phyloP scores from a whole-genome alignment of 192 early-diverging fungal species.

The Coemansia sp. region DNA sequence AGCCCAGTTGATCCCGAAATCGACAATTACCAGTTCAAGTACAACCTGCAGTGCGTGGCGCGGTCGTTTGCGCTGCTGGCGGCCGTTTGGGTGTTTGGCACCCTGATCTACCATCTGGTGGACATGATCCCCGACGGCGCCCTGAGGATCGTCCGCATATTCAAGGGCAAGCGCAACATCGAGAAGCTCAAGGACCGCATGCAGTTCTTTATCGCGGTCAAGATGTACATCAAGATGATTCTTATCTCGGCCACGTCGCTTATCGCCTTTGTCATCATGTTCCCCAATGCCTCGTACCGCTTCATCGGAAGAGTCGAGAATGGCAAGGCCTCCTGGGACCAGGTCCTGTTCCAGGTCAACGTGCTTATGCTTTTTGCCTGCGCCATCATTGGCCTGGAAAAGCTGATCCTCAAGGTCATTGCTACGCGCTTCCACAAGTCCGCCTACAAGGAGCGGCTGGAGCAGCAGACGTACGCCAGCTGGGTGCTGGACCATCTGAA shows the following conservation, averaged over 20 bases:
- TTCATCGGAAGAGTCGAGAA: conserved; percentile 44
- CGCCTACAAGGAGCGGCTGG: conserved; percentile 64
- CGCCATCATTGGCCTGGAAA: conserved; percentile 57
- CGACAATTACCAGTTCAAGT: conserved; percentile 23
- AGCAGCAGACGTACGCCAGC: conserved; percentile 57
- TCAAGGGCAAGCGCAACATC: conserved; percentile 40
- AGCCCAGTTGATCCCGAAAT: conserved; percentile 4
- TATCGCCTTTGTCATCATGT: conserved; percentile 55
- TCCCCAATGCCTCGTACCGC: conserved; percentile 49
- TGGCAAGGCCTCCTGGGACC: conserved; percentile 47
- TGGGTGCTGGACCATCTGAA: conserved; percentile 60
- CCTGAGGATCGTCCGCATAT: conserved; percentile 50
- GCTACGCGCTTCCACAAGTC: conserved; percentile 64
- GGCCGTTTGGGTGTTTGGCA: conserved; percentile 53
- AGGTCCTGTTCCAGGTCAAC: conserved; percentile 58
- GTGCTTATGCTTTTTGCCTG: conserved; percentile 52
- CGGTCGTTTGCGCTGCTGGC: conserved; percentile 52
- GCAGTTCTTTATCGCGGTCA: conserved; percentile 57
- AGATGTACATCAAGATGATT: conserved; percentile 58
- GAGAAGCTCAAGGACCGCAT: conserved; percentile 57
- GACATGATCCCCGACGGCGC: conserved; percentile 57
- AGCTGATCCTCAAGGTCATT: conserved; percentile 61
- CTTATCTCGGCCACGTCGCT: conserved; percentile 54
- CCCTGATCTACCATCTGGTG: conserved; percentile 56
- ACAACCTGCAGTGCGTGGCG: conserved; percentile 36